Evolutionary conservation across 306 rosid genomes (phyloP), one percentile per base, ranked within the genome.

Genomic region (Benincasa hispida): DNA sequence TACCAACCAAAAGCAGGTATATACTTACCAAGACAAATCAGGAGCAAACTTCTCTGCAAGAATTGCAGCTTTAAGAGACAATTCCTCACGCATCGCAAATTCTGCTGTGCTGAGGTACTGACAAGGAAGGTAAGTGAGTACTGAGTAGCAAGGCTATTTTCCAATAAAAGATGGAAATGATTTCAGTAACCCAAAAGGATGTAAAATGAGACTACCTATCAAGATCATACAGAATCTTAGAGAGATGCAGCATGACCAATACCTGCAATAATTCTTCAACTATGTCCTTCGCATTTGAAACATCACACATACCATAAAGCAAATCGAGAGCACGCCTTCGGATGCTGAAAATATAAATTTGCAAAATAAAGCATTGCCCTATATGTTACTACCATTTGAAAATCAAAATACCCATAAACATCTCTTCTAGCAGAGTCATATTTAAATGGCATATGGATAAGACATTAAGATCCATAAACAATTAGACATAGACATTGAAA

Each of bases 41-140:
- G 99, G 99, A 58, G 99, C 99, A 87, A 95, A 95, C 88, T 92
- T 95, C 86, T 95, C 99, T 5, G 99, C 99, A 66, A 95, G 97
- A 90, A 95, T 95, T 41, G 99, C 99, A 66, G 98, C 98, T 87
- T 95, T 95, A 84, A 95, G 99, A 12, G 99, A 87, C 80, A 95
- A 83, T 81, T 95, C 99, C 81, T 95, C 99, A 6, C 98, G 97
- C 99, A 95, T 95, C 56, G 97, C 90, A 84, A 95, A 95, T 80
- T 95, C 99, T 50, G 99, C 99, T 21, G 99, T 90, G 79, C 92
- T 92, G 79, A 95, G 99, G 89, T 95, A 95, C 99, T 95, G 85
- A 80, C 84, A 79, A 78, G 75, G 86, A 48, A 79, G 54, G 80
- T 59, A 74, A 85, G n/a, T n/a, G n/a, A n/a, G n/a, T n/a, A 35